Evolutionary conservation across 768 basidiomycete genomes (phyloP).

Genomic region (Lactifluus hygrophoroides): DNA sequence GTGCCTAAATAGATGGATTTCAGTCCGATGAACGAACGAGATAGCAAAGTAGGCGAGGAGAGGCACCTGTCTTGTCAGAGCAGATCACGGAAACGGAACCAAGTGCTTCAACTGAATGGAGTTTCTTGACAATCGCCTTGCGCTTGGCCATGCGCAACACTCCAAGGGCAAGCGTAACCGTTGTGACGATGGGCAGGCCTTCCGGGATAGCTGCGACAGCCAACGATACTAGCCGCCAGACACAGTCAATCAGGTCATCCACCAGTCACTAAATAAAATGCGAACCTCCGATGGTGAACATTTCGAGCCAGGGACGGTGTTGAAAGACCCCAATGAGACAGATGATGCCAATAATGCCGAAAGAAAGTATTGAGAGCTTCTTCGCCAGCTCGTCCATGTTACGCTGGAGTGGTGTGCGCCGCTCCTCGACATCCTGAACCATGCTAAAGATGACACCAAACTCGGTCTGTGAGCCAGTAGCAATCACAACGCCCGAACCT

Average conservation of each 20-base stretch:
- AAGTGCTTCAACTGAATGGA: conserved; percentile 90
- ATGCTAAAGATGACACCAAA: conserved; percentile 96
- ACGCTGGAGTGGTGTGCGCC: conserved; percentile 83
- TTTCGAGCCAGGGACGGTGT: conserved; percentile 83
- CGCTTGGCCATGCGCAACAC: conserved; percentile 90
- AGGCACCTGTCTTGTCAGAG: conserved; percentile 87
- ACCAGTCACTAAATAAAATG: conserved; percentile 3
- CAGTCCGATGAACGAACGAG: neutral
- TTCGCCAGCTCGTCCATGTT: conserved; percentile 97
- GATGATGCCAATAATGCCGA: conserved; percentile 91
- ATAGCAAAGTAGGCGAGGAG: neutral
- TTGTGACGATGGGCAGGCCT: conserved; percentile 93
- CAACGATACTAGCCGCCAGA: conserved; percentile 62
- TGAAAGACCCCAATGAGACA: conserved; percentile 86
- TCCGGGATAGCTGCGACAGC: conserved; percentile 99
- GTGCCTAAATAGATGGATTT: conserved; percentile 44
- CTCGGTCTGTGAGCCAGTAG: conserved; percentile 77
- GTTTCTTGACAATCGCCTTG: conserved; percentile 94
- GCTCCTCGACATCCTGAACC: conserved; percentile 95
- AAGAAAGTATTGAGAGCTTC: conserved; percentile 82
- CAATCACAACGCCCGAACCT: conserved; percentile 82
- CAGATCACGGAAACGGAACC: conserved; percentile 97
- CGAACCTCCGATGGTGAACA: conserved; percentile 98
- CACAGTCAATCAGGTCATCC: conserved; percentile 7
- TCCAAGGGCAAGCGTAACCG: conserved; percentile 91